Conservation (phyloP, 768 basidiomycete species). For the Hortiboletus campestris region DNA sequence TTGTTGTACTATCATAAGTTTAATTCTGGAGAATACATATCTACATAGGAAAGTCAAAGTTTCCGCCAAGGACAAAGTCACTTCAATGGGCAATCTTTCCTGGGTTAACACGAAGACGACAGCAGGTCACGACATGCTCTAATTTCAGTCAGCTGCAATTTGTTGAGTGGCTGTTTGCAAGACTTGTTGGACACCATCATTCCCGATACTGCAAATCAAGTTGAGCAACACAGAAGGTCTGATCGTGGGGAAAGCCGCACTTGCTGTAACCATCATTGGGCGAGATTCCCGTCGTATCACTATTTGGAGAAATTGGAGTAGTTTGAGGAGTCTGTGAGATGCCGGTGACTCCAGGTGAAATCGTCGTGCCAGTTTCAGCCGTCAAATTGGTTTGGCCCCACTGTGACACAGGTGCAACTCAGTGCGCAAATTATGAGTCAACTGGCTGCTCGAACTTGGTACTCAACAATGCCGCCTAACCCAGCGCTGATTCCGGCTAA, state of each 20-base stretch:
- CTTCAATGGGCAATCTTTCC: too few species aligned
- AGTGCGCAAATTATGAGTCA: slow-evolving; percentile 1
- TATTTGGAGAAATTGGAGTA: slow-evolving; percentile 31
- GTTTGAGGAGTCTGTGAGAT: slow-evolving; percentile 30
- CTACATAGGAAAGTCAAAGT: too few species aligned
- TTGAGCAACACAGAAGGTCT: background rate
- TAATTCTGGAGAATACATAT: too few species aligned
- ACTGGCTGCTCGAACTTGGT: slow-evolving; percentile 26
- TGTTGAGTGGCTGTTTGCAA: slow-evolving; percentile 34
- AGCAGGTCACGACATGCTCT: background rate
- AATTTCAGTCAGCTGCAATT: slow-evolving; percentile 31
- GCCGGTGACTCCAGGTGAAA: slow-evolving; percentile 33
- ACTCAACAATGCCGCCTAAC: slow-evolving; percentile 25
- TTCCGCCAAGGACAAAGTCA: too few species aligned
- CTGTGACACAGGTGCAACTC: slow-evolving; percentile 28
- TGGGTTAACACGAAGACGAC: background rate
- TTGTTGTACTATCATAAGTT: too few species aligned
- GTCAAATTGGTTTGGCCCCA: slow-evolving; percentile 58
- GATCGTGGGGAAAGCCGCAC: slow-evolving; percentile 18
- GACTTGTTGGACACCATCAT: slow-evolving; percentile 31
- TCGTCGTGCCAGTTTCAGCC: slow-evolving; percentile 43
- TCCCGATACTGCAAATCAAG: slow-evolving; percentile 25
- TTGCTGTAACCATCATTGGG: slow-evolving; percentile 65
- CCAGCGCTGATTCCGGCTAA: slow-evolving; percentile 42
- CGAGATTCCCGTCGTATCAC: slow-evolving; percentile 45